Conservation (phyloP, 345 rosid species). For the Abelmoschus esculentus region DNA sequence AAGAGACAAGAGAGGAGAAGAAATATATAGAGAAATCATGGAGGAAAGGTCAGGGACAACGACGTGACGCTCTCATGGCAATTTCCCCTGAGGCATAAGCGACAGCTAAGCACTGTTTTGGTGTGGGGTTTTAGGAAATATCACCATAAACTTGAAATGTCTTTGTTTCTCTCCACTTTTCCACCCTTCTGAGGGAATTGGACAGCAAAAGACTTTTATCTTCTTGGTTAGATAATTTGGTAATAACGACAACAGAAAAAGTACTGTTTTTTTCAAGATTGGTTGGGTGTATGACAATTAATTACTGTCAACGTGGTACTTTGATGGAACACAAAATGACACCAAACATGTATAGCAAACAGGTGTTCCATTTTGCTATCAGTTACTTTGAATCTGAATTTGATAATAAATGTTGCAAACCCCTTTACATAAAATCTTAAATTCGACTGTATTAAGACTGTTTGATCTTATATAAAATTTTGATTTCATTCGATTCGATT, state of each 20-base stretch:
- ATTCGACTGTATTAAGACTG: too few species aligned
- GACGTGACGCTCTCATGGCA: constrained; percentile 3
- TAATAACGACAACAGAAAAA: too few species aligned
- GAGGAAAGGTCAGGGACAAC: neutral
- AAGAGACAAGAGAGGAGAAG: neutral
- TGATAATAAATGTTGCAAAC: too few species aligned
- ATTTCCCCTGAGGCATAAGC: neutral
- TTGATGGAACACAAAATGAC: neutral
- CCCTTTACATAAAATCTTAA: too few species aligned
- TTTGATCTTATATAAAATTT: too few species aligned
- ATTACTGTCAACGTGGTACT: too few species aligned
- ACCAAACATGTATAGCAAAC: neutral
- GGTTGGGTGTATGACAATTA: too few species aligned
- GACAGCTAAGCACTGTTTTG: neutral
- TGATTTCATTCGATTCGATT: too few species aligned
- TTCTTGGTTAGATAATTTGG: too few species aligned
- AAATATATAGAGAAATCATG: neutral
- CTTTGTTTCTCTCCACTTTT: neutral
- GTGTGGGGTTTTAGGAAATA: neutral
- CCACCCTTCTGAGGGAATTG: neutral
- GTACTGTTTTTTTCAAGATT: too few species aligned
- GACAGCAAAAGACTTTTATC: neutral
- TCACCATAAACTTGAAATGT: neutral
- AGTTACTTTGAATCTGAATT: too few species aligned
- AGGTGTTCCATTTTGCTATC: too few species aligned